A percentile compares a stretch with the other conserved stretches of the same genome.
Conservation (phyloP, 768 basidiomycete genomes). For the Macrocybe gigantea region DNA sequence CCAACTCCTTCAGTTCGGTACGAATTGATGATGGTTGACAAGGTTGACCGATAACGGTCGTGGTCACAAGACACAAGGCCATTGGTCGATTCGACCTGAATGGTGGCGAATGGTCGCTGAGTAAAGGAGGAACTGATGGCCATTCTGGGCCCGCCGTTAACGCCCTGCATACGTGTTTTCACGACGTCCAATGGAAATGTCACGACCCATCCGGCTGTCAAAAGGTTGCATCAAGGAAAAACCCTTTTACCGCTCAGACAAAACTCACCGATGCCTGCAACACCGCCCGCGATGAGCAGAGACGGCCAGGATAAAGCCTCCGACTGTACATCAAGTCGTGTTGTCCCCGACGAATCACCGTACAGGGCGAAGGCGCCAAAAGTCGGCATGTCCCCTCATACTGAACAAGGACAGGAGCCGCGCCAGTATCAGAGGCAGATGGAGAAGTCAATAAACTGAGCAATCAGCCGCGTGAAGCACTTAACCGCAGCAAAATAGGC, state of each 20-base stretch:
- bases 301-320: constrained; percentile 40
- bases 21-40: constrained; percentile 52
- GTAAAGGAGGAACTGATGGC: neutral
- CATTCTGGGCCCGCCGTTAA: constrained; percentile 13
- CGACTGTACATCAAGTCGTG: neutral
- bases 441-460: no score
- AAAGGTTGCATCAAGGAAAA: neutral
- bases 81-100: no score
- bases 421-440: neutral
- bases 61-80: neutral
- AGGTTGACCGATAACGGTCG: constrained; percentile 55
- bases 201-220: constrained; percentile 59
- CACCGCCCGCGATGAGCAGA: constrained; percentile 66
- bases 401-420: constrained; percentile 16
- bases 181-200: constrained; percentile 90
- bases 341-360: constrained; percentile 17
- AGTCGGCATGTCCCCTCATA: constrained; percentile 62
- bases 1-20: constrained; percentile 58
- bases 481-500: constrained; percentile 77
- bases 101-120: no score
- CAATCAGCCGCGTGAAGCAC: constrained; percentile 4
- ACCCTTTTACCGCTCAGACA: neutral
- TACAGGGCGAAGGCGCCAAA: constrained; percentile 20
- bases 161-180: constrained; percentile 83
- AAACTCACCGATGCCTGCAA: constrained; percentile 57